A percentile compares a stretch with the other conserved stretches of the same genome.
phyloP scores from a whole-genome alignment of 2,329 filamentous ascomycete genomes.

The Orbilia quercus region DNA sequence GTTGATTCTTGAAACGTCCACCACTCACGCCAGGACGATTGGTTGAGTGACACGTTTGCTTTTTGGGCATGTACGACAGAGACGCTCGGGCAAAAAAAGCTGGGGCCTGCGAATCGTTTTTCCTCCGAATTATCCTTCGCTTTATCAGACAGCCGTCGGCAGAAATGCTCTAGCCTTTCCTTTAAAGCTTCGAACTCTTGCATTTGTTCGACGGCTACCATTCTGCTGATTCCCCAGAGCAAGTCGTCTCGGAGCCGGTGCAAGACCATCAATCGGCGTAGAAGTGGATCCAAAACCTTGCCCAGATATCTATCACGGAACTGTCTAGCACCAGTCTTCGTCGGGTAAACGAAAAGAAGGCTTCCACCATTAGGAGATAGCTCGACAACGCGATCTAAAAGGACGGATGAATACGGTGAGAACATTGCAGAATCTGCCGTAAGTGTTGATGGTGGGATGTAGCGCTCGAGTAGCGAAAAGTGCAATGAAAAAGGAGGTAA shows the following conservation, averaged over 20 bases:
- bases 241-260: conserved; percentile 59
- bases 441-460: conserved; percentile 59
- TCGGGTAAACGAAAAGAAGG: conserved; percentile 60
- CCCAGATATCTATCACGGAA: conserved; percentile 60
- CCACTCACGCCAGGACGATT: conserved; percentile 60
- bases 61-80: conserved; percentile 58
- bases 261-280: conserved; percentile 60
- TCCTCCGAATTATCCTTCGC: conserved; percentile 29
- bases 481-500: conserved; percentile 59
- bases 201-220: conserved; percentile 59
- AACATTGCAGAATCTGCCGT: conserved; percentile 60
- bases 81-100: conserved; percentile 35
- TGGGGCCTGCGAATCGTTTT: conserved; percentile 38
- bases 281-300: conserved; percentile 59
- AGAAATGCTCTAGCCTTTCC: conserved; percentile 57
- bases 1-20: conserved; percentile 60
- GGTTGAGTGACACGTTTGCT: conserved; percentile 58
- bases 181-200: conserved; percentile 58
- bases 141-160: conserved; percentile 47
- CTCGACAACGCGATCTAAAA: conserved; percentile 59
- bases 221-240: conserved; percentile 59
- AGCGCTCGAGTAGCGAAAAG: conserved; percentile 60
- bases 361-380: conserved; percentile 59
- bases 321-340: conserved; percentile 59
- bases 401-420: conserved; percentile 58